Evolutionary conservation across 1,284 basidiomycete species (phyloP).

Genomic region (Butyriboletus appendiculatus): DNA sequence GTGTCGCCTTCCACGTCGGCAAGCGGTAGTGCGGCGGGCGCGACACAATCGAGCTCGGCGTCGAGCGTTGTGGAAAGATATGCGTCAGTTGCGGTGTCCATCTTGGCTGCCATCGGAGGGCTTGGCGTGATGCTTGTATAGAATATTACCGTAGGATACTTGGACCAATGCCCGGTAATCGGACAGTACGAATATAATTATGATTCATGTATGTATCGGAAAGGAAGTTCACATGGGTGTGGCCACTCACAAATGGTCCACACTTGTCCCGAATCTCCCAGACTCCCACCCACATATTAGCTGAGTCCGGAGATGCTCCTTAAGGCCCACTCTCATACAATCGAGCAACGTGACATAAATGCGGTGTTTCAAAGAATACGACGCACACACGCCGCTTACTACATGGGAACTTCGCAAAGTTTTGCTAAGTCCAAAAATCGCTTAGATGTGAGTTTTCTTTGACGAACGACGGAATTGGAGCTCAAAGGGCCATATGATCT

Average conservation of each 20-base stretch:
- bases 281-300: not conserved
- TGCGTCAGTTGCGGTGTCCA: conserved; percentile 4
- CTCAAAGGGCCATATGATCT: not conserved
- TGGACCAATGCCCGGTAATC: not conserved
- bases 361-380: conserved; percentile 1
- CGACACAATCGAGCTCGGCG: conserved; percentile 17
- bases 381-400: not conserved
- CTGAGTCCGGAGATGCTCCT: not conserved
- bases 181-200: not conserved
- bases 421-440: not conserved
- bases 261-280: not conserved
- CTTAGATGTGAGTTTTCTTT: not conserved
- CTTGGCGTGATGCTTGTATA: conserved; percentile 21
- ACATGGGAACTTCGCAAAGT: conserved; percentile 5
- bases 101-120: conserved; percentile 15
- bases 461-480: not conserved
- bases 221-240: not conserved
- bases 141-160: not conserved
- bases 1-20: conserved; percentile 24
- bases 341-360: conserved; percentile 3
- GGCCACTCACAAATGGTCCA: not conserved
- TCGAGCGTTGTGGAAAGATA: not conserved
- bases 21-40: conserved; percentile 13
- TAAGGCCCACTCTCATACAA: not conserved
- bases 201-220: not conserved